phyloP scores from a whole-genome alignment of 2,329 filamentous ascomycete species.

The Pyrenophora tritici-repentis region DNA sequence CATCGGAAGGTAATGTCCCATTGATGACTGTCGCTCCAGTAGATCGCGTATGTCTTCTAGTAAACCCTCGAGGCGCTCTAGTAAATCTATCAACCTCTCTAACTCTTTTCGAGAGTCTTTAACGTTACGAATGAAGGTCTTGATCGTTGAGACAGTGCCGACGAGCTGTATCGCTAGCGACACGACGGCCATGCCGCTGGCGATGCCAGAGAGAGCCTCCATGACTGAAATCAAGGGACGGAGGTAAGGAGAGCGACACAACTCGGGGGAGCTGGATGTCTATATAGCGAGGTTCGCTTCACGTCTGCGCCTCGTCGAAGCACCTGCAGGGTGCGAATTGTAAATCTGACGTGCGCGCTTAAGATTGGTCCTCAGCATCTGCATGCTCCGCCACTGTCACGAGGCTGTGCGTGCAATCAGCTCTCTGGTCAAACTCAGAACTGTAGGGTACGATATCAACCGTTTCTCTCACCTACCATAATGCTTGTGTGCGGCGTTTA shows the following conservation, averaged over 20 bases:
- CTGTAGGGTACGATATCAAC: too few species aligned
- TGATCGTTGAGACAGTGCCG: conserved; percentile 11
- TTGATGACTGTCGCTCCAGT: conserved; percentile 5
- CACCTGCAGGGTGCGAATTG: too few species aligned
- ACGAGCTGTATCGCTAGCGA: conserved; percentile 24
- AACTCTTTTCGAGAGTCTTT: conserved; percentile 22
- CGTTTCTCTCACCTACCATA: too few species aligned
- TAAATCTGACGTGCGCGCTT: too few species aligned
- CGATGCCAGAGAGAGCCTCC: conserved; percentile 20
- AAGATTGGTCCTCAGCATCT: too few species aligned
- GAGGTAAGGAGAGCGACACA: too few species aligned
- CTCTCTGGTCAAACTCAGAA: too few species aligned
- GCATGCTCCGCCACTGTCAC: too few species aligned
- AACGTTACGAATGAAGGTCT: conserved; percentile 10
- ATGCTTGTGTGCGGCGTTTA: too few species aligned
- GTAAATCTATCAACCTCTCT: conserved; percentile 6
- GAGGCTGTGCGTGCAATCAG: background rate
- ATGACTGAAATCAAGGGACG: background rate
- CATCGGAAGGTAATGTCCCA: conserved; percentile 10
- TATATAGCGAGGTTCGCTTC: too few species aligned
- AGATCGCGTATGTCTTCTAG: conserved; percentile 9
- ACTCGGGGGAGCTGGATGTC: too few species aligned
- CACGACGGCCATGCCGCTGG: conserved; percentile 22
- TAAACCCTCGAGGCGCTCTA: conserved; percentile 12
- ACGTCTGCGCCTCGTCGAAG: too few species aligned